Conservation (phyloP, 305 asterid genomes). For the Fraxinus dipetala region DNA sequence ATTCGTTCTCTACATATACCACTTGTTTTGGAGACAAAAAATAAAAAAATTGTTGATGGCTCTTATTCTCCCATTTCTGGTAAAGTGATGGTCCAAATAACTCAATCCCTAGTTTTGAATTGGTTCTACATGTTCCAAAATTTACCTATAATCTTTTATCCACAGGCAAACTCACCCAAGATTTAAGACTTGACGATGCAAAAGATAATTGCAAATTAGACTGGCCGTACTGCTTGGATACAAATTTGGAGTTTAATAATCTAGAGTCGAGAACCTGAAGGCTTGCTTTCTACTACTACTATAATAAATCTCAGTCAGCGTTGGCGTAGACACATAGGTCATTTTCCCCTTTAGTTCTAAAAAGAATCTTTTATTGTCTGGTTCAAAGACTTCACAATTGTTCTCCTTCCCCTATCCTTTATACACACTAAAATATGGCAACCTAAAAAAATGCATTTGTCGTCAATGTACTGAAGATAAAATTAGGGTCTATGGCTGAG, state of each 20-base stretch:
- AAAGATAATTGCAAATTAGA: neutral
- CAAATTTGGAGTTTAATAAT: neutral
- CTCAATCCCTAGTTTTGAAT: neutral
- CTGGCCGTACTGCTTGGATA: neutral
- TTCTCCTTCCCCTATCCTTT: neutral
- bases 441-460: neutral
- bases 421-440: neutral
- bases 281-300: neutral
- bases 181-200: neutral
- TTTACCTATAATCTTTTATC: neutral
- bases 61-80: neutral
- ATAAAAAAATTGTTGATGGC: neutral
- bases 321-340: neutral
- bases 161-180: neutral
- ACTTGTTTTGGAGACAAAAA: neutral
- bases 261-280: neutral
- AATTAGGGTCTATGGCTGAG: neutral
- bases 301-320: neutral
- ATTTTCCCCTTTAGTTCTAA: neutral
- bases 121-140: neutral
- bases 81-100: neutral
- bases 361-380: neutral
- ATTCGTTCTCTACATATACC: neutral
- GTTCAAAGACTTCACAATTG: neutral
- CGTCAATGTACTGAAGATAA: neutral